Evolutionary conservation across 2,329 filamentous ascomycete genomes (phyloP).

Genomic region (Paramyrothecium sp.): DNA sequence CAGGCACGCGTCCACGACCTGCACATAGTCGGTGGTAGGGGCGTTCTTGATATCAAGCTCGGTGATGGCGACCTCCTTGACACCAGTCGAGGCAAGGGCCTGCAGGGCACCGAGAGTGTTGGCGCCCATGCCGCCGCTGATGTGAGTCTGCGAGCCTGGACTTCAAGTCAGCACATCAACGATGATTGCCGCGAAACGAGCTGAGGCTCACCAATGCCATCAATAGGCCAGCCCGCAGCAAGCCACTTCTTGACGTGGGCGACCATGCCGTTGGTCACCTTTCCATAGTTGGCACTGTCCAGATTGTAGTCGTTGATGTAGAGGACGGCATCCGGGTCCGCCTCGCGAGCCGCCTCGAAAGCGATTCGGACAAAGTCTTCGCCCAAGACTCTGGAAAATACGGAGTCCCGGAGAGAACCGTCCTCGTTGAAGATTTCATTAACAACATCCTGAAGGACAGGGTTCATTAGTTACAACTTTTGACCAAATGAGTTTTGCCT

Average conservation of each 20-base stretch:
- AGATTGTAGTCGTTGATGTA: conserved; percentile 75
- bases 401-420: conserved; percentile 54
- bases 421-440: conserved; percentile 50
- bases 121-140: conserved; percentile 31
- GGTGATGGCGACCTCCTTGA: conserved; percentile 59
- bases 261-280: conserved; percentile 50
- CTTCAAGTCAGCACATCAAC: background rate
- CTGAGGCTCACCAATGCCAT: conserved; percentile 40
- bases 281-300: conserved; percentile 56
- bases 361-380: conserved; percentile 68
- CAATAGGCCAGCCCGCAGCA: conserved; percentile 34
- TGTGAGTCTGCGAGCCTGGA: conserved; percentile 51
- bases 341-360: conserved; percentile 64
- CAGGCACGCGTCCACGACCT: conserved; percentile 57
- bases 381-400: conserved; percentile 66
- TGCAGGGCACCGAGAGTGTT: conserved; percentile 46
- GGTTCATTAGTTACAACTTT: background rate
- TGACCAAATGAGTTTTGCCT: background rate
- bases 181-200: too few species aligned
- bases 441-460: conserved; percentile 47
- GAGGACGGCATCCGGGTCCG: conserved; percentile 64
- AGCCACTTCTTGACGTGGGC: conserved; percentile 61
- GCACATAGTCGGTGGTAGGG: conserved; percentile 53
- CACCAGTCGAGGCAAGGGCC: conserved; percentile 42
- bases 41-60: conserved; percentile 65